Conservation (phyloP, 2,329 filamentous ascomycete species). For the Celoporthe dispersa region DNA sequence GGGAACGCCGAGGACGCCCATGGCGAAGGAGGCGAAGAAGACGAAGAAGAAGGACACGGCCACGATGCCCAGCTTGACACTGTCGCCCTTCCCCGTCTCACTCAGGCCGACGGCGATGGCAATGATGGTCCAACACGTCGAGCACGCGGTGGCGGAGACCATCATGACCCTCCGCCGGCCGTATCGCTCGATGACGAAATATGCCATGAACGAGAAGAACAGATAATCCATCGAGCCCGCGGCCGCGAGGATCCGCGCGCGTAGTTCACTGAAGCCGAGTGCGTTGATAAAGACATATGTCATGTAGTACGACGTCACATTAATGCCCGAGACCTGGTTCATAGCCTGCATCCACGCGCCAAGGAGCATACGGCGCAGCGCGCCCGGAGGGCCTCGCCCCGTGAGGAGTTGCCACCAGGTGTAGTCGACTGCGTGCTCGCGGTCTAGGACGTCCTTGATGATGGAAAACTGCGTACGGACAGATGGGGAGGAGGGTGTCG, state of each 20-base stretch:
- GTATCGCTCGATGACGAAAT: constrained; percentile 38
- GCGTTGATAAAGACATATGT: constrained; percentile 49
- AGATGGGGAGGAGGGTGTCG: constrained; percentile 35
- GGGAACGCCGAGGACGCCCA: constrained; percentile 34
- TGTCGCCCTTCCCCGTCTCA: constrained; percentile 29
- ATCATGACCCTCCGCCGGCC: constrained; percentile 40
- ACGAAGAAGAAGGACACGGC: constrained; percentile 38
- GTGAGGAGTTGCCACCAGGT: constrained; percentile 49
- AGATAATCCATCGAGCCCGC: constrained; percentile 48
- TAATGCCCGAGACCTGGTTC: constrained; percentile 27
- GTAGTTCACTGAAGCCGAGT: constrained; percentile 36
- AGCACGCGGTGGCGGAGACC: constrained; percentile 32
- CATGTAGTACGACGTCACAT: constrained; percentile 28
- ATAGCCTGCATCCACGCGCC: constrained; percentile 47
- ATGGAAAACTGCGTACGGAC: constrained; percentile 40
- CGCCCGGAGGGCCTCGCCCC: constrained; percentile 37
- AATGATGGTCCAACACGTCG: constrained; percentile 33
- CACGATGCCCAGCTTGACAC: constrained; percentile 32
- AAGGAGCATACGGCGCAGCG: constrained; percentile 33
- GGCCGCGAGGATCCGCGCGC: constrained; percentile 47
- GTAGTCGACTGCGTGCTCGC: constrained; percentile 48
- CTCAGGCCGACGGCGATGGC: constrained; percentile 32
- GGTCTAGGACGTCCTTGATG: constrained; percentile 45
- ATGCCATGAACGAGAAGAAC: constrained; percentile 31
- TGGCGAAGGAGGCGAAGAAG: constrained; percentile 38